These are phyloP conservation scores for Penium margaritaceum DNA, from an alignment of 139 green algal genomes.

Conservation along the genomic window DNA sequence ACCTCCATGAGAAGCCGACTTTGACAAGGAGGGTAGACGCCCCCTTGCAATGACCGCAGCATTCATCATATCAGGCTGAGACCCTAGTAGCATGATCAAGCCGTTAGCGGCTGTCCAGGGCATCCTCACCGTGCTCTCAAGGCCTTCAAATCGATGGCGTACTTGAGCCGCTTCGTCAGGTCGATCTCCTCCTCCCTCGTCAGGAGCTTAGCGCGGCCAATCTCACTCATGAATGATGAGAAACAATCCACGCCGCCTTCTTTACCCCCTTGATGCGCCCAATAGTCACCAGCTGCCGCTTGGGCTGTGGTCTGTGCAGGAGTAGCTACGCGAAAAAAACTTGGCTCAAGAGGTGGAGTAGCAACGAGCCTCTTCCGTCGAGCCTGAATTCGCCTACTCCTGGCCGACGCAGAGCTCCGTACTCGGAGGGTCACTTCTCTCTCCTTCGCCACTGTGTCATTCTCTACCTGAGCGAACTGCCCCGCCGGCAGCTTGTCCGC, in stretches of 20 bases:
- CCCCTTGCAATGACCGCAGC: too few species aligned
- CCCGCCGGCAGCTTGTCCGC: too few species aligned
- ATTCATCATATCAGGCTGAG: too few species aligned
- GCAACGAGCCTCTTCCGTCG: conserved; percentile 1
- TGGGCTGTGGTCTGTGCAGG: neutral
- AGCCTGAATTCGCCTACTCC: conserved; percentile 9
- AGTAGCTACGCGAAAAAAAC: neutral
- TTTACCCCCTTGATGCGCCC: too few species aligned
- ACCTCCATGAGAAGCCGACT: neutral
- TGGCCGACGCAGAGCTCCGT: too few species aligned
- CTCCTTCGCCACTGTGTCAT: too few species aligned
- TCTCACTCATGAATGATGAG: conserved; percentile 8
- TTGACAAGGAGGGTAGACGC: neutral
- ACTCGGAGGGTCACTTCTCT: too few species aligned
- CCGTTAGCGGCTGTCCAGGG: too few species aligned
- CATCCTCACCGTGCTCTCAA: conserved; percentile 10
- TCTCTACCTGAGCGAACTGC: too few species aligned
- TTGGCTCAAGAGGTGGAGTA: neutral
- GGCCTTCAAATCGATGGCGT: neutral
- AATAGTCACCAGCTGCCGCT: neutral
- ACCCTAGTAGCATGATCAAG: too few species aligned
- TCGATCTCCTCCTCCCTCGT: conserved; percentile 32
- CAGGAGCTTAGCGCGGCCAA: conserved; percentile 32
- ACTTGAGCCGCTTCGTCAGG: conserved; percentile 12
- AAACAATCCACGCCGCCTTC: conserved; percentile 15